Percentiles rank a stretch among this genome's conserved stretches.
phyloP scores from a whole-genome alignment of 2,329 filamentous ascomycete species.

The Ascochyta viciae-villosae region DNA sequence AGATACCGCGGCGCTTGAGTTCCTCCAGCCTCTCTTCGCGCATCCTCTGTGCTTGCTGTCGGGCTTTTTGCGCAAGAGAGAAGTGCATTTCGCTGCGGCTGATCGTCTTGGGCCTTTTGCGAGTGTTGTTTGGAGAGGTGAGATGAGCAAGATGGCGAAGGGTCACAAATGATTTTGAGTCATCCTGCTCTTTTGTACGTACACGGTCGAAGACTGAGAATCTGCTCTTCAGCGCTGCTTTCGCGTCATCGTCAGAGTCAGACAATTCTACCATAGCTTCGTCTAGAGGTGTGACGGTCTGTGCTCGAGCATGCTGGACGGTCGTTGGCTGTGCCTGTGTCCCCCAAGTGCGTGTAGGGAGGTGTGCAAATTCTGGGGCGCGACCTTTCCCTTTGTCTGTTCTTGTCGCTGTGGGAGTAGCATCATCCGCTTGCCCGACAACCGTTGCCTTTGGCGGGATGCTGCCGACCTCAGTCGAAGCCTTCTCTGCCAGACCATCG shows the following conservation, averaged over 20 bases:
- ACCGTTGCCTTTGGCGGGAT: slow-evolving; percentile 7
- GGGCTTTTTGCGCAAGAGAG: slow-evolving; percentile 72
- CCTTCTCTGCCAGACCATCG: slow-evolving; percentile 21
- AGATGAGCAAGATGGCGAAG: slow-evolving; percentile 79
- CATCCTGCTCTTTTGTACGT: slow-evolving; percentile 68
- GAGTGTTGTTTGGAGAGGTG: slow-evolving; percentile 63
- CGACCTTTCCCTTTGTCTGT: slow-evolving; percentile 69
- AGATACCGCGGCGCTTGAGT: slow-evolving; percentile 79
- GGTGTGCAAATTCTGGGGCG: slow-evolving; percentile 51
- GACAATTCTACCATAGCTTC: slow-evolving; percentile 48
- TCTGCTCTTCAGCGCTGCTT: slow-evolving; percentile 55
- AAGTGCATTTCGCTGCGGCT: slow-evolving; percentile 73
- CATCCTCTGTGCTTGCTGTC: slow-evolving; percentile 79
- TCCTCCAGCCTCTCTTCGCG: slow-evolving; percentile 78
- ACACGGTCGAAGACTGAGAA: slow-evolving; percentile 71
- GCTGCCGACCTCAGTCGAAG: not conserved
- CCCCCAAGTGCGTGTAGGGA: slow-evolving; percentile 38
- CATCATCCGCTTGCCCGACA: slow-evolving; percentile 4
- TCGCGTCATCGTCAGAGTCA: slow-evolving; percentile 68
- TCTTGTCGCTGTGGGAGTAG: slow-evolving; percentile 27
- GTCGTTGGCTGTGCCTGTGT: slow-evolving; percentile 18
- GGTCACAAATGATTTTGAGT: slow-evolving; percentile 68
- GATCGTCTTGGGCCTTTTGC: slow-evolving; percentile 63
- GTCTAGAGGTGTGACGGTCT: slow-evolving; percentile 4
- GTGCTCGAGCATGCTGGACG: slow-evolving; percentile 25